Evolutionary conservation across 169 alveolate species (phyloP), one percentile per base, ranked within the genome.

Genomic region (Cryptosporidium tyzzeri): DNA sequence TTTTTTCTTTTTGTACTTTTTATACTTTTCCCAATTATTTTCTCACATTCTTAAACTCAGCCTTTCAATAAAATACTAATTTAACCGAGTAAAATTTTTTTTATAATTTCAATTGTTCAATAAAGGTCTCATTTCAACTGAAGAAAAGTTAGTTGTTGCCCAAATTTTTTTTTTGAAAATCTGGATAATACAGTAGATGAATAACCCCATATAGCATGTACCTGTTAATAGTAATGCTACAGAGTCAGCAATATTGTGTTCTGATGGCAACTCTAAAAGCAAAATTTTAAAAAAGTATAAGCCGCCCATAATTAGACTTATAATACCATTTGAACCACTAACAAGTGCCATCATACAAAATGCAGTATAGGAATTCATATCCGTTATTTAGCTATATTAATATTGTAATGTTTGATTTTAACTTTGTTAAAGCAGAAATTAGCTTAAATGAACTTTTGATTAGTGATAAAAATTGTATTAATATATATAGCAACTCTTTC

Each of bases 51-150:
- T 1, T 21, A 55, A 55, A 8, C 23, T 26, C 14, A n/a, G 26
- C n/a, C 1, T 55, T 21, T 12, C 35, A 23, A 23, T 37, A 37
- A 21, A 55, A 3, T 21, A 29, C 35, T n/a, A 55, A 55, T 55
- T 14, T 31, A 65, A 65, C 2, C 4, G 71, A 59, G 37, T 16
- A 12, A n/a, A n/a, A 16, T 26, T 1, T 48, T 48, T 48, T 14
- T 10, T 23, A 23, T n/a, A 26, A 12, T 7, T 7, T 61, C 35
- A 73, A 37, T 59, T 73, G 14, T 59, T 80, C 44, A 80, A 44
- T 23, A 80, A 35, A 16, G 87, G 87, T 62, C 67, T 80, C 87
- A 80, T 80, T 37, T 80, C 87, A 26, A 80, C 75, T 7, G 87
- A 80, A 26, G 80, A 45, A 59, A 80, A 80, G 12, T 62, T 39